A percentile compares a stretch with the other conserved stretches of the same genome.
phyloP scores from a whole-genome alignment of 257 asterid species.

The Ligustrum vulgare region DNA sequence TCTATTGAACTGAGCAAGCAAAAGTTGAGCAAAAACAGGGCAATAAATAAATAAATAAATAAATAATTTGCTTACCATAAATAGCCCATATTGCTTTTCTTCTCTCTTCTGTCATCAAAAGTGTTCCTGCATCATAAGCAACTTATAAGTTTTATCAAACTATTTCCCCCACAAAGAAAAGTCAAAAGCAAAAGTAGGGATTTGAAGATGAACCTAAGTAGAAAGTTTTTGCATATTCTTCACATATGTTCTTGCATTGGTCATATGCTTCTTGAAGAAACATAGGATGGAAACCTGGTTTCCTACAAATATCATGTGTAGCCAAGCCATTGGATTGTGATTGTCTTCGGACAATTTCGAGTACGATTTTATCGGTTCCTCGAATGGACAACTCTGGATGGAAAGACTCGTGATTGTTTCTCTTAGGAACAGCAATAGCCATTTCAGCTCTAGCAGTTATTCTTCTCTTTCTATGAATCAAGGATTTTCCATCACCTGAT shows the following conservation, averaged over 20 bases:
- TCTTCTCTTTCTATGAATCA: constrained; percentile 17
- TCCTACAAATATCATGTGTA: constrained; percentile 16
- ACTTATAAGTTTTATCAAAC: not conserved
- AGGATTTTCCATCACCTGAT: constrained; percentile 16
- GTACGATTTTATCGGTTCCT: constrained; percentile 44
- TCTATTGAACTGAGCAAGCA: not conserved
- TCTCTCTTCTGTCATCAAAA: constrained; percentile 71
- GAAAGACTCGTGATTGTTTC: constrained; percentile 10
- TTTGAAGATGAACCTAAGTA: constrained; percentile 47
- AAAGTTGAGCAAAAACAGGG: not conserved
- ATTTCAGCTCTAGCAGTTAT: constrained; percentile 34
- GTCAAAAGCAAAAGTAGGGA: not conserved
- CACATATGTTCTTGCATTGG: constrained; percentile 72
- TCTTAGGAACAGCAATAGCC: constrained; percentile 48
- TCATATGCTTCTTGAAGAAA: constrained; percentile 72
- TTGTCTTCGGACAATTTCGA: constrained; percentile 61
- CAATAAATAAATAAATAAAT: not conserved
- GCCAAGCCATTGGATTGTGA: constrained; percentile 25
- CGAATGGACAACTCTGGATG: constrained; percentile 40
- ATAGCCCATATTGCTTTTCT: constrained; percentile 90
- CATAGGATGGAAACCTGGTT: constrained; percentile 43
- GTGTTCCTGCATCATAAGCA: constrained; percentile 57
- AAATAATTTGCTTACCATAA: constrained; percentile 47
- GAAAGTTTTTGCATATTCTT: constrained; percentile 84
- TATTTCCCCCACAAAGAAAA: not conserved